Evolutionary conservation across 176 grass and related monocot genomes (phyloP).

Genomic region (Phragmites australis): DNA sequence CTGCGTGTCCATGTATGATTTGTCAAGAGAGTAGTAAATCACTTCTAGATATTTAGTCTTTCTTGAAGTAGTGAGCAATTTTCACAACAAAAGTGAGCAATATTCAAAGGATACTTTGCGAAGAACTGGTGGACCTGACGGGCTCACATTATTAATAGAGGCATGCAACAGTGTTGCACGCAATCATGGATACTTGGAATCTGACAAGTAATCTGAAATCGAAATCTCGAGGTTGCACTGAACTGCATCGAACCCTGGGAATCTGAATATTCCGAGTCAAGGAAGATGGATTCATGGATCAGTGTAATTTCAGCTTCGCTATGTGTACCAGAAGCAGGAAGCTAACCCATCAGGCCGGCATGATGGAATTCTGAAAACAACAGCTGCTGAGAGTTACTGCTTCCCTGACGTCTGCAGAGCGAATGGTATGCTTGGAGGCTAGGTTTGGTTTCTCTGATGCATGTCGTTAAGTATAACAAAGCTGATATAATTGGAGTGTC

Average conservation of each 20-base stretch:
- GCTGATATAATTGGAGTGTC: not conserved
- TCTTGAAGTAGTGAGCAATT: not conserved
- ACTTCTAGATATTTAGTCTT: not conserved
- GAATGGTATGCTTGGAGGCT: conserved; percentile 5
- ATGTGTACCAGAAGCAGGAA: conserved; percentile 9
- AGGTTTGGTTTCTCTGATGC: not conserved
- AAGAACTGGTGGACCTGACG: not conserved
- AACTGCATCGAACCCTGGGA: conserved; percentile 36
- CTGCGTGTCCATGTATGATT: conserved; percentile 27
- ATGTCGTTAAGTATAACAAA: conserved; percentile 1
- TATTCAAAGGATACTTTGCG: conserved; percentile 14
- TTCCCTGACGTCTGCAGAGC: not conserved
- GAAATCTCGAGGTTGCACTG: conserved; percentile 34
- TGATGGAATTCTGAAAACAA: conserved; percentile 27
- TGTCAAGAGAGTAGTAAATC: not conserved
- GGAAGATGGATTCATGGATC: conserved; percentile 43
- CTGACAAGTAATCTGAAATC: conserved; percentile 31
- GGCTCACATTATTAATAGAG: conserved; percentile 21
- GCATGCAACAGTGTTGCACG: conserved; percentile 21
- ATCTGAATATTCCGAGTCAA: conserved; percentile 54
- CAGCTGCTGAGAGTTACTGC: conserved; percentile 13
- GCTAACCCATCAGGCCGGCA: not conserved
- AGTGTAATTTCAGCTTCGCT: conserved; percentile 30
- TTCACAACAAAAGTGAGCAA: not conserved
- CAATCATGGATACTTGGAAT: conserved; percentile 33